These are phyloP conservation scores for Blastobotrys mokoenaii DNA, from an alignment of 805 yeast genomes.

Conservation along the genomic window DNA sequence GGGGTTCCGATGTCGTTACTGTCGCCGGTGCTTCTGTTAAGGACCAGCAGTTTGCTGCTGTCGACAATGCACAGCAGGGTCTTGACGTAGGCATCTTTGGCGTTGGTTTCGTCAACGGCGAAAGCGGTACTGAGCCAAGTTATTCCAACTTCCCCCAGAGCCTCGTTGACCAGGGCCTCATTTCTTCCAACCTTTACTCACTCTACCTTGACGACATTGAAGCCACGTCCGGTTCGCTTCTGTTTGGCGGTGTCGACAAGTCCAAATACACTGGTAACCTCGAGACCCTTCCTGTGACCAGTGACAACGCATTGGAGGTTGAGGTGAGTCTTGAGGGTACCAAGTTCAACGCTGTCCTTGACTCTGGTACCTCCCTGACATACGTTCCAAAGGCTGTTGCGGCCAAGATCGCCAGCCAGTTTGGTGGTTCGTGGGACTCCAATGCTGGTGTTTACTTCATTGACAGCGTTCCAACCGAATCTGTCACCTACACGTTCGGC, in stretches of 20 bases:
- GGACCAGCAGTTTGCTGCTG: constrained; percentile 13
- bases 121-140: constrained; percentile 11
- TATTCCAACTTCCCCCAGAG: constrained; percentile 57
- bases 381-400: constrained; percentile 6
- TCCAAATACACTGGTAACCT: constrained; percentile 34
- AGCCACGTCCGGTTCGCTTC: constrained; percentile 21
- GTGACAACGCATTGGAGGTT: constrained; percentile 14
- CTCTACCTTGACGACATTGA: constrained; percentile 42
- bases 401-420: not conserved
- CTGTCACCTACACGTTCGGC: constrained; percentile 14
- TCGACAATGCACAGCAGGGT: constrained; percentile 1
- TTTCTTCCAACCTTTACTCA: constrained; percentile 49
- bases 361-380: constrained; percentile 15
- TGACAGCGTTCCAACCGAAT: constrained; percentile 1
- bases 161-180: constrained; percentile 47
- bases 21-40: constrained; percentile 41
- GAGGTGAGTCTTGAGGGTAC: constrained; percentile 8
- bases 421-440: constrained; percentile 2
- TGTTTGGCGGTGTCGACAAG: constrained; percentile 46
- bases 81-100: constrained; percentile 19
- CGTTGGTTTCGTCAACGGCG: constrained; percentile 21
- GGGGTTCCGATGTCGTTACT: constrained; percentile 52
- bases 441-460: constrained; percentile 1
- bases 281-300: constrained; percentile 34
- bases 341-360: constrained; percentile 10